Evolutionary conservation across 2,329 filamentous ascomycete species (phyloP).

Genomic region (Mycocentrospora acerina): DNA sequence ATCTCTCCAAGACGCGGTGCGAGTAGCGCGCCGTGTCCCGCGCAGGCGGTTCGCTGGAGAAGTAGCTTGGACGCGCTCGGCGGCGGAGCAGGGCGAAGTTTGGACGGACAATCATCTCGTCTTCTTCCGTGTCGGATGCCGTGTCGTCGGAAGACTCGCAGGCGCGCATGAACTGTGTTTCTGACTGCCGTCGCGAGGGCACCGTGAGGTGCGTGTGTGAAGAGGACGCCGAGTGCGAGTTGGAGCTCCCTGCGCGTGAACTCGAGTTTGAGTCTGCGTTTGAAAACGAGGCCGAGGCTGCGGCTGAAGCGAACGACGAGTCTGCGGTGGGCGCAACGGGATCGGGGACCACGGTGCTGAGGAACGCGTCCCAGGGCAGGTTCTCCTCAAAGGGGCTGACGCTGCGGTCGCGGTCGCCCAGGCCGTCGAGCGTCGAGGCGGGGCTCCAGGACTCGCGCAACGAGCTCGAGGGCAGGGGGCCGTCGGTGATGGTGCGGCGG

Average conservation of each 20-base stretch:
- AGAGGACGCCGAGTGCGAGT: slow-evolving; percentile 45
- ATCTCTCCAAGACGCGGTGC: slow-evolving; percentile 27
- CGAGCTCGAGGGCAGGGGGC: slow-evolving; percentile 39
- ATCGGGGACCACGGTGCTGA: slow-evolving; percentile 79
- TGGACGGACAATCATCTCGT: slow-evolving; percentile 40
- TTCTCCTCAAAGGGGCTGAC: slow-evolving; percentile 61
- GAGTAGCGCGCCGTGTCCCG: slow-evolving; percentile 31
- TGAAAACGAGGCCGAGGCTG: slow-evolving; percentile 54
- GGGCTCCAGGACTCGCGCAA: slow-evolving; percentile 43
- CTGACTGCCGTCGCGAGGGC: slow-evolving; percentile 31
- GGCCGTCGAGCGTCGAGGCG: slow-evolving; percentile 60
- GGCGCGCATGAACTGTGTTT: slow-evolving; percentile 53
- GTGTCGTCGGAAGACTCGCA: slow-evolving; percentile 52
- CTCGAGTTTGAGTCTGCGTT: slow-evolving; percentile 41
- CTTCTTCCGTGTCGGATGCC: slow-evolving; percentile 56
- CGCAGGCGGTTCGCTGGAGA: slow-evolving; percentile 28
- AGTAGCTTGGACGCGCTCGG: slow-evolving; percentile 21
- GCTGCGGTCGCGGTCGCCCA: slow-evolving; percentile 83
- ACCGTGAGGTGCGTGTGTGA: slow-evolving; percentile 43
- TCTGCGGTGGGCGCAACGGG: slow-evolving; percentile 75
- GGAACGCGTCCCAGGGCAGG: slow-evolving; percentile 76
- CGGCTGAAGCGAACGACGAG: slow-evolving; percentile 76
- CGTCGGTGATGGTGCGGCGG: slow-evolving; percentile 40
- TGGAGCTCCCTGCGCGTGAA: slow-evolving; percentile 51
- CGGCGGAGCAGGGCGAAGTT: slow-evolving; percentile 8